Evolutionary conservation across 352 stramenopile genomes (phyloP).

Genomic region (Pythium sukuiense): DNA sequence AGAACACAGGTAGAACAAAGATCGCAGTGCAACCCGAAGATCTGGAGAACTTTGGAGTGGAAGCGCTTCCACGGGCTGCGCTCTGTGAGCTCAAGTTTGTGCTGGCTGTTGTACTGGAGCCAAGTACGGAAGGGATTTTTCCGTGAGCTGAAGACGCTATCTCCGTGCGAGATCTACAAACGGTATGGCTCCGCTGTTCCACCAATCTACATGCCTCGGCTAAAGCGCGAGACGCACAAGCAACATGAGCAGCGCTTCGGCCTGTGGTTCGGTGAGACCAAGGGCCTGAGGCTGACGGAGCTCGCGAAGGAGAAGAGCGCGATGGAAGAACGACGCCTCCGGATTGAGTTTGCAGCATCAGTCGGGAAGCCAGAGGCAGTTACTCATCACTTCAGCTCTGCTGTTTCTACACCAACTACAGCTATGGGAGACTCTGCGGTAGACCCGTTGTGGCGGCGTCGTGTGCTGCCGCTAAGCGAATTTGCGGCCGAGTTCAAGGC

Average conservation of each 20-base stretch:
- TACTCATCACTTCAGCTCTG: too few species aligned
- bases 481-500: background rate
- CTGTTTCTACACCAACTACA: too few species aligned
- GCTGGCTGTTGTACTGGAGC: background rate
- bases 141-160: background rate
- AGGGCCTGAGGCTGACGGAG: background rate
- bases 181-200: slow-evolving; percentile 2
- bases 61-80: background rate
- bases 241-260: slow-evolving; percentile 9
- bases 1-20: background rate
- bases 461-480: background rate
- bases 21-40: background rate
- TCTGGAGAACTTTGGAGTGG: background rate
- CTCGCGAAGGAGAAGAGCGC: slow-evolving; percentile 23
- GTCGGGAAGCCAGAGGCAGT: slow-evolving; percentile 5
- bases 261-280: slow-evolving; percentile 3
- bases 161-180: background rate
- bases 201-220: slow-evolving; percentile 12
- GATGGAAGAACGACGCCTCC: background rate
- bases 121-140: background rate
- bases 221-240: background rate
- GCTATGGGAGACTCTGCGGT: too few species aligned
- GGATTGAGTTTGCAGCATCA: slow-evolving; percentile 12
- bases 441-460: background rate
- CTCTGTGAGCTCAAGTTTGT: background rate